Evolutionary conservation across 768 basidiomycete species (phyloP).

Genomic region (Boletus bicolor): DNA sequence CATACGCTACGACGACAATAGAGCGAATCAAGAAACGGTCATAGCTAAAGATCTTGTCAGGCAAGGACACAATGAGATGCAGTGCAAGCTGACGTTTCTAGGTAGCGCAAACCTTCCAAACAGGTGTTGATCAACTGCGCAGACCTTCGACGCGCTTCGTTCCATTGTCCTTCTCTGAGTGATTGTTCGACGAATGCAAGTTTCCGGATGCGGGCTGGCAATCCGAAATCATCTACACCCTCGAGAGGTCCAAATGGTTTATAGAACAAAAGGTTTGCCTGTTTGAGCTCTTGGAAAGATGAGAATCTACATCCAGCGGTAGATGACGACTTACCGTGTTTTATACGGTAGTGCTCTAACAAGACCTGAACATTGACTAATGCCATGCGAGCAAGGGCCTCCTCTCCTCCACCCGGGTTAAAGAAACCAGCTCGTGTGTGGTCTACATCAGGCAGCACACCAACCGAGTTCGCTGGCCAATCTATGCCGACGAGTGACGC

Average conservation of each 20-base stretch:
- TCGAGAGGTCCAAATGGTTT: slow-evolving; percentile 56
- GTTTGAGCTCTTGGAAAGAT: slow-evolving; percentile 53
- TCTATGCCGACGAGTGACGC: slow-evolving; percentile 64
- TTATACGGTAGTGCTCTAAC: slow-evolving; percentile 72
- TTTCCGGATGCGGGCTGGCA: slow-evolving; percentile 33
- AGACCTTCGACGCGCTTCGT: slow-evolving; percentile 47
- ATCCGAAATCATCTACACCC: slow-evolving; percentile 21
- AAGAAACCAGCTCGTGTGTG: slow-evolving; percentile 59
- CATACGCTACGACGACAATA: slow-evolving; percentile 70
- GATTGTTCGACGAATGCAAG: slow-evolving; percentile 44
- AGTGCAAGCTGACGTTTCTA: slow-evolving; percentile 52
- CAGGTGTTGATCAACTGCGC: slow-evolving; percentile 49
- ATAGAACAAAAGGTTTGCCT: slow-evolving; percentile 55
- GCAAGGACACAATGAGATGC: not conserved
- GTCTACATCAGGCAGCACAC: slow-evolving; percentile 75
- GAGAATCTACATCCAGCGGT: not conserved
- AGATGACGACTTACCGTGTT: slow-evolving; percentile 53
- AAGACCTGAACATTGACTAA: slow-evolving; percentile 69
- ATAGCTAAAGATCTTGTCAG: slow-evolving; percentile 42
- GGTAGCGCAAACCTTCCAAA: slow-evolving; percentile 66
- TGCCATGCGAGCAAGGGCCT: slow-evolving; percentile 49
- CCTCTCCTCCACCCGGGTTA: slow-evolving; percentile 42
- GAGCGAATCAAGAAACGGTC: slow-evolving; percentile 68
- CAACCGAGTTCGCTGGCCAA: slow-evolving; percentile 82
- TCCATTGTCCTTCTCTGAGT: slow-evolving; percentile 43